These are phyloP conservation scores for Fusarium sp. DNA, from an alignment of 2,329 filamentous ascomycete genomes.

Conservation along the genomic window DNA sequence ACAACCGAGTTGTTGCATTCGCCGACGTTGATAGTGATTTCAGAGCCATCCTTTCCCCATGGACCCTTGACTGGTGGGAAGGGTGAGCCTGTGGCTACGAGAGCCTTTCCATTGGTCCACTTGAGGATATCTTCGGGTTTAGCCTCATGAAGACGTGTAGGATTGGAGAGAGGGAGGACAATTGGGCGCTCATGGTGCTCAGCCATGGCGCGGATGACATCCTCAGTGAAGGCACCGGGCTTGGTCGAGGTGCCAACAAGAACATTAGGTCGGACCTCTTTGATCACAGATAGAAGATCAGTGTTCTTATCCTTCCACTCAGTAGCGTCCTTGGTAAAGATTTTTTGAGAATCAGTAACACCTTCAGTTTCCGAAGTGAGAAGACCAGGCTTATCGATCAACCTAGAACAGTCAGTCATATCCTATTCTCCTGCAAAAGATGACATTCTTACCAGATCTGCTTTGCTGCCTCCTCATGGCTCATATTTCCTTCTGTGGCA, in stretches of 20 bases:
- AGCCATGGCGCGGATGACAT: constrained; percentile 81
- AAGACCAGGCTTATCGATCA: constrained; percentile 85
- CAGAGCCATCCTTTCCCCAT: constrained; percentile 61
- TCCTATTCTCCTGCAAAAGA: not conserved
- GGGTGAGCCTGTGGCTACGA: constrained; percentile 87
- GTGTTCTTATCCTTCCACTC: constrained; percentile 72
- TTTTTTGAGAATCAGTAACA: constrained; percentile 72
- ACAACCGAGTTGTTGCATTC: constrained; percentile 92
- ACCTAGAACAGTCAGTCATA: constrained; percentile 60
- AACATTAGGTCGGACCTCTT: constrained; percentile 80
- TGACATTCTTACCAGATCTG: constrained; percentile 76
- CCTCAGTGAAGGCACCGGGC: constrained; percentile 79
- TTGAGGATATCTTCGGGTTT: constrained; percentile 78
- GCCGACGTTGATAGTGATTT: constrained; percentile 66
- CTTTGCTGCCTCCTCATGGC: constrained; percentile 78
- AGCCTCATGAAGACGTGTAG: constrained; percentile 86
- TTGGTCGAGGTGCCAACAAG: constrained; percentile 87
- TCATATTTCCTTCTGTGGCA: constrained; percentile 72
- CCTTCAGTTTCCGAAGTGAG: constrained; percentile 73
- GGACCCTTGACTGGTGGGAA: constrained; percentile 78
- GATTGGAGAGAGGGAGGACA: constrained; percentile 86
- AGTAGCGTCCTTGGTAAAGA: constrained; percentile 72
- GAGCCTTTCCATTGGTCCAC: constrained; percentile 82
- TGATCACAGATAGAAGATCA: constrained; percentile 74
- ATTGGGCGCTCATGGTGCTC: constrained; percentile 78